phyloP scores from a whole-genome alignment of 805 yeast genomes.

The Yamadazyma sp. region DNA sequence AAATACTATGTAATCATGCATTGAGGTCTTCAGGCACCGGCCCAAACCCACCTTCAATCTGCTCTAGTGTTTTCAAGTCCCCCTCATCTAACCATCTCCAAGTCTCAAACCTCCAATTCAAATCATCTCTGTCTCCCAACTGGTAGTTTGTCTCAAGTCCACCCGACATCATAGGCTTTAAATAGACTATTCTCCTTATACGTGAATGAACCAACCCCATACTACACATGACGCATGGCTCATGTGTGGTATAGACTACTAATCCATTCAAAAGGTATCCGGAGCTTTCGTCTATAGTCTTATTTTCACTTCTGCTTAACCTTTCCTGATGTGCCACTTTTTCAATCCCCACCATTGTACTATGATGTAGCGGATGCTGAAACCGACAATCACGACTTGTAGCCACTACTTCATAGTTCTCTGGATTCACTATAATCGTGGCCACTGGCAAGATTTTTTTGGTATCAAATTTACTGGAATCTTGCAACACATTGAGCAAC shows the following conservation, averaged over 20 bases:
- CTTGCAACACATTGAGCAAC: slow-evolving; percentile 8
- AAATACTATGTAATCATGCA: slow-evolving; percentile 1
- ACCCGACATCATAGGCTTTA: slow-evolving; percentile 42
- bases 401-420: slow-evolving; percentile 34
- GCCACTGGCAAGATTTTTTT: slow-evolving; percentile 45
- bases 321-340: slow-evolving; percentile 59
- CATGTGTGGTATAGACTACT: slow-evolving; percentile 86
- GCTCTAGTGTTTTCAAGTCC: slow-evolving; percentile 8
- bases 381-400: slow-evolving; percentile 34
- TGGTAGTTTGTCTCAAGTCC: slow-evolving; percentile 67
- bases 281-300: slow-evolving; percentile 11
- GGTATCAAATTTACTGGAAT: slow-evolving; percentile 6
- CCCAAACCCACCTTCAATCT: slow-evolving; percentile 4
- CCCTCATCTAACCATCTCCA: slow-evolving; percentile 58
- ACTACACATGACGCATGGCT: slow-evolving; percentile 94
- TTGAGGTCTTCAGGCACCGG: slow-evolving; percentile 1
- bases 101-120: slow-evolving; percentile 87
- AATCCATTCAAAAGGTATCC: slow-evolving; percentile 72
- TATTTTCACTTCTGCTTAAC: slow-evolving; percentile 28
- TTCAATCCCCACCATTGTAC: slow-evolving; percentile 71
- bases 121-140: slow-evolving; percentile 68
- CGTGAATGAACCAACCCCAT: slow-evolving; percentile 96
- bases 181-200: slow-evolving; percentile 63
- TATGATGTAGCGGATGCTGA: slow-evolving; percentile 62
- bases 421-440: slow-evolving; percentile 66